These are phyloP conservation scores for Pelargonium cotyledonis DNA, from an alignment of 441 rosid species.

Conservation along the genomic window DNA sequence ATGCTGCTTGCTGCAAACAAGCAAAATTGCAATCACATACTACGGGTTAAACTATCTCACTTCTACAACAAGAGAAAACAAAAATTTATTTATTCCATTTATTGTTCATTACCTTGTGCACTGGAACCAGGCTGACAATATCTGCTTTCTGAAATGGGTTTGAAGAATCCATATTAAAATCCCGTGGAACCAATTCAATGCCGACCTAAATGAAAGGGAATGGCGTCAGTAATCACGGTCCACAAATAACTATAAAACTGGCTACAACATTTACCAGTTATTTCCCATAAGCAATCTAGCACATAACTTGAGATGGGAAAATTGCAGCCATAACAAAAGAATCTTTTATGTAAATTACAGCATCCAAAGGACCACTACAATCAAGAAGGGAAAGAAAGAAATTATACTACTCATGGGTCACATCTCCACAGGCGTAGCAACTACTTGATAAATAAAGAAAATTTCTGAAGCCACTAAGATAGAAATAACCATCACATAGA, in stretches of 20 bases:
- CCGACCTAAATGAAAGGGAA: slow-evolving; percentile 45
- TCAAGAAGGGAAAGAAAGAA: not conserved
- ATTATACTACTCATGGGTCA: not conserved
- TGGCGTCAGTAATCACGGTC: not conserved
- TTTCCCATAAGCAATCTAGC: not conserved
- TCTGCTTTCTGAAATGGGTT: slow-evolving; percentile 59
- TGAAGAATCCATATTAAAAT: slow-evolving; percentile 63
- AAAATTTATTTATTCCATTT: not conserved
- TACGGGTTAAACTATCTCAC: not conserved
- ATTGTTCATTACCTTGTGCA: slow-evolving; percentile 49
- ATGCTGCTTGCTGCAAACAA: slow-evolving; percentile 60
- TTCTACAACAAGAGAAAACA: not conserved
- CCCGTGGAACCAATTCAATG: slow-evolving; percentile 73
- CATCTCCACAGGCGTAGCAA: not conserved
- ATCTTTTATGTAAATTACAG: not conserved
- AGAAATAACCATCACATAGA: not conserved
- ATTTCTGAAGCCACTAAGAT: not conserved
- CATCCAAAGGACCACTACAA: not conserved
- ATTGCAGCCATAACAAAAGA: not conserved
- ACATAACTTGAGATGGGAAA: not conserved
- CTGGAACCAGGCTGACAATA: slow-evolving; percentile 76
- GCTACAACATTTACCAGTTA: slow-evolving; percentile 1
- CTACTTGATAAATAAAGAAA: not conserved
- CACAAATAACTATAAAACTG: not conserved
- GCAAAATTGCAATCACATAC: slow-evolving; percentile 18